Evolutionary conservation across 306 rosid species (phyloP).

Genomic region (Dalbergia oliveri): DNA sequence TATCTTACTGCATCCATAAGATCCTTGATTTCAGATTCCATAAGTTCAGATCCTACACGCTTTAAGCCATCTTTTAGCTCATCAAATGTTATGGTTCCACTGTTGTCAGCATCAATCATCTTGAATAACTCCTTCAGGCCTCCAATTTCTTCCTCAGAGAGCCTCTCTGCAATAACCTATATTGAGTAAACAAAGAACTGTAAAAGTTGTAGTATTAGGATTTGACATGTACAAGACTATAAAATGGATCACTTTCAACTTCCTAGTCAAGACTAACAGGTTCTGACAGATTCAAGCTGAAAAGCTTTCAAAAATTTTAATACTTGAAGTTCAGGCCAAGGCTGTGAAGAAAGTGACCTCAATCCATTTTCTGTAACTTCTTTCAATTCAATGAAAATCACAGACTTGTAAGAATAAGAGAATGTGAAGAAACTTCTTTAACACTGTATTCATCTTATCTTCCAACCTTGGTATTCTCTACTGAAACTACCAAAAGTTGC

Average conservation of each 20-base stretch:
- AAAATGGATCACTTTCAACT: conserved; percentile 36
- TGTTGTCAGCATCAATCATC: conserved; percentile 63
- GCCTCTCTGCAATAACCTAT: conserved; percentile 68
- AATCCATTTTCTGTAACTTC: not conserved
- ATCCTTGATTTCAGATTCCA: conserved; percentile 70
- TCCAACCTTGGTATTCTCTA: conserved; percentile 13
- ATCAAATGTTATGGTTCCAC: conserved; percentile 71
- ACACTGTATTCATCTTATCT: conserved; percentile 3
- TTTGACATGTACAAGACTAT: conserved; percentile 16
- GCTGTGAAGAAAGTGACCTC: conserved; percentile 24
- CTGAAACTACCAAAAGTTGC: conserved; percentile 25
- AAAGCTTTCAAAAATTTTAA: not conserved
- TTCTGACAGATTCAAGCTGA: conserved; percentile 26
- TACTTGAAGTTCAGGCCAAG: conserved; percentile 30
- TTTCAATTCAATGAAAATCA: conserved; percentile 21
- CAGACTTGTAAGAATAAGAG: not conserved
- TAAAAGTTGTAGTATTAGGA: conserved; percentile 1
- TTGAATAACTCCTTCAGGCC: conserved; percentile 66
- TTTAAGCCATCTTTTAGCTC: conserved; percentile 67
- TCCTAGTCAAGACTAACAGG: conserved; percentile 15
- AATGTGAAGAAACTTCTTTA: conserved; percentile 3
- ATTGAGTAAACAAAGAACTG: conserved; percentile 29
- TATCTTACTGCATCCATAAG: conserved; percentile 69
- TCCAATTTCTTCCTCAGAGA: conserved; percentile 76
- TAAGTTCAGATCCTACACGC: conserved; percentile 63